Evolutionary conservation across 1,284 basidiomycete species (phyloP).

Genomic region (Neotropicomus parvogracilis): DNA sequence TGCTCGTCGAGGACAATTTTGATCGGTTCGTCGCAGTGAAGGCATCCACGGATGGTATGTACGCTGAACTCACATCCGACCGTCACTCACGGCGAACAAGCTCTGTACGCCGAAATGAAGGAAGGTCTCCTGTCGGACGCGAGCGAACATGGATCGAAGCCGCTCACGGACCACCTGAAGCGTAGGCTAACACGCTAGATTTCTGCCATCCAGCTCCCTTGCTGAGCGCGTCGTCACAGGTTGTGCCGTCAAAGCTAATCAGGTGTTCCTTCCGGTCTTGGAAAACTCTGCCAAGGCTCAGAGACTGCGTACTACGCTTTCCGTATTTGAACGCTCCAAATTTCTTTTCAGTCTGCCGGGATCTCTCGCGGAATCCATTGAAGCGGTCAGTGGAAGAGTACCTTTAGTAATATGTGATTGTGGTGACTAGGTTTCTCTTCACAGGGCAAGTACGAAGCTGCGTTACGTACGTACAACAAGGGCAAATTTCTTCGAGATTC

Average conservation of each 20-base stretch:
- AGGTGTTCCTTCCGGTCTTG: conserved; percentile 93
- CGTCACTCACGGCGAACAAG: conserved; percentile 40
- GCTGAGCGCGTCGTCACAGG: conserved; percentile 39
- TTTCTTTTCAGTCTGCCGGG: conserved; percentile 99
- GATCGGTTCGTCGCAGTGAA: conserved; percentile 98
- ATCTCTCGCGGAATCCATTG: conserved; percentile 86
- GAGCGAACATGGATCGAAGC: conserved; percentile 81
- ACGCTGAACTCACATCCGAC: neutral
- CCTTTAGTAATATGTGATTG: neutral
- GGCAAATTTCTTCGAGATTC: conserved; percentile 89
- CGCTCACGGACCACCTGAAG: conserved; percentile 81
- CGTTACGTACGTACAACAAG: conserved; percentile 96
- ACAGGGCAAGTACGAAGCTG: conserved; percentile 90
- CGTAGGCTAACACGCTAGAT: conserved; percentile 42
- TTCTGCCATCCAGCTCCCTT: neutral
- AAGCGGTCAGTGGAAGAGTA: conserved; percentile 57
- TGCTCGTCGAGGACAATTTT: conserved; percentile 97
- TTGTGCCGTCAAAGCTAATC: conserved; percentile 87
- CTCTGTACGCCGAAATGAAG: conserved; percentile 90
- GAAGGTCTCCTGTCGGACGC: conserved; percentile 77
- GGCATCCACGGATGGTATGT: conserved; percentile 87
- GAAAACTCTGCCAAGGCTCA: conserved; percentile 95
- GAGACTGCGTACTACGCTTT: conserved; percentile 88
- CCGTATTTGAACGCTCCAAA: conserved; percentile 94
- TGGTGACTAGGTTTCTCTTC: conserved; percentile 6